Evolutionary conservation across 140 eudicot species (phyloP).

Genomic region (Erigeron philadelphicus): DNA sequence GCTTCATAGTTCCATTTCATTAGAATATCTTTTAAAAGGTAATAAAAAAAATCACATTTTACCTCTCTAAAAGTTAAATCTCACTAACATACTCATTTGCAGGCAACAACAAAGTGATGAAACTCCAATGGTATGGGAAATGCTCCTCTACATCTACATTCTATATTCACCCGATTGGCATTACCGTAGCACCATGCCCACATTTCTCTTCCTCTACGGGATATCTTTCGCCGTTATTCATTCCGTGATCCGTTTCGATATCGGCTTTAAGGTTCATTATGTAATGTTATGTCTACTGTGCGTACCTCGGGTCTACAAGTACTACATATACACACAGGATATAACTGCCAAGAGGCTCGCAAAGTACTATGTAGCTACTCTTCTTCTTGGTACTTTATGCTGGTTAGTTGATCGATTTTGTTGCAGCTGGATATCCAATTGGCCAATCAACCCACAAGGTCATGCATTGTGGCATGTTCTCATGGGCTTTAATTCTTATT

Average conservation of each 20-base stretch:
- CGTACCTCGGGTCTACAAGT: slow-evolving; percentile 86
- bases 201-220: slow-evolving; percentile 59
- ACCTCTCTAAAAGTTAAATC: not conserved
- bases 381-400: slow-evolving; percentile 50
- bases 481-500: slow-evolving; percentile 86
- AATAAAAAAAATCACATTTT: not conserved
- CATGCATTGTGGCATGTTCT: slow-evolving; percentile 82
- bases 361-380: slow-evolving; percentile 51
- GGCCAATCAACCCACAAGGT: slow-evolving; percentile 85
- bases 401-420: slow-evolving; percentile 68
- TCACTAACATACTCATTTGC: slow-evolving; percentile 16
- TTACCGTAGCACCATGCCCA: slow-evolving; percentile 74
- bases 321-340: slow-evolving; percentile 67
- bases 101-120: slow-evolving; percentile 71
- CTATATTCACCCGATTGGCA: slow-evolving; percentile 80
- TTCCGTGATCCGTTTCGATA: slow-evolving; percentile 43
- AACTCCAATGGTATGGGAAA: slow-evolving; percentile 93
- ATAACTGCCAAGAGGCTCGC: slow-evolving; percentile 63
- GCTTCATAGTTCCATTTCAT: too few species aligned
- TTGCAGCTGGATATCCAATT: slow-evolving; percentile 48
- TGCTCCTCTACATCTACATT: slow-evolving; percentile 59
- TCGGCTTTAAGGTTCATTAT: slow-evolving; percentile 57
- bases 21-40: too few species aligned
- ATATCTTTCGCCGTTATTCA: slow-evolving; percentile 50
- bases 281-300: slow-evolving; percentile 63